A percentile compares a stretch with the other conserved stretches of the same genome.
Evolutionary conservation across 352 stramenopile genomes (phyloP).

Genomic region (Pythium periplocum): DNA sequence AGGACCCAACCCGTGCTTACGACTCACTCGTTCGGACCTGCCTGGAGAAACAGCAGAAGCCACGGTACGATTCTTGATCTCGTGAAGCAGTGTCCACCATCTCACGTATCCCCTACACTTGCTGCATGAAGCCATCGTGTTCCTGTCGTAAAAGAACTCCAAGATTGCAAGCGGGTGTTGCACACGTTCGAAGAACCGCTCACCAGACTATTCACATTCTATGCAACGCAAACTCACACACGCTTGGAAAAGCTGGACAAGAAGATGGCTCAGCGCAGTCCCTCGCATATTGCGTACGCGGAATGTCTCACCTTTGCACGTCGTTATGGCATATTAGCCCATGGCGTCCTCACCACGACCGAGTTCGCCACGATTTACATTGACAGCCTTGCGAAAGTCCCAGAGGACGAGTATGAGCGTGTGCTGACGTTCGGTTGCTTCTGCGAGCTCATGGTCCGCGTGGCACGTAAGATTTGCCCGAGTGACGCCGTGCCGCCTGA

Average conservation of each 20-base stretch:
- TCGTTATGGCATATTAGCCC: constrained; percentile 73
- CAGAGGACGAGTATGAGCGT: constrained; percentile 47
- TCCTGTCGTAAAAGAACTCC: constrained; percentile 39
- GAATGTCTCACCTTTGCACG: constrained; percentile 63
- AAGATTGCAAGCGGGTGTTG: constrained; percentile 64
- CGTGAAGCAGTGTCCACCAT: no score
- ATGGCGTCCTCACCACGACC: constrained; percentile 69
- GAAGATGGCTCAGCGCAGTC: constrained; percentile 40
- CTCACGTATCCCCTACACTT: no score
- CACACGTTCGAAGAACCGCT: constrained; percentile 57
- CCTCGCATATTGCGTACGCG: constrained; percentile 57
- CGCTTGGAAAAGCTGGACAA: constrained; percentile 67
- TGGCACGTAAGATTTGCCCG: constrained; percentile 41
- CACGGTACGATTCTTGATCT: constrained; percentile 19
- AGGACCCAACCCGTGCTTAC: constrained; percentile 42
- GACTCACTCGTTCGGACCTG: constrained; percentile 60
- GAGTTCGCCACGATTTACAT: constrained; percentile 75
- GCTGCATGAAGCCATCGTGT: no score
- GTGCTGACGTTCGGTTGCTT: constrained; percentile 62
- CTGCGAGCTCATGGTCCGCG: constrained; percentile 55
- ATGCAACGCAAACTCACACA: constrained; percentile 35
- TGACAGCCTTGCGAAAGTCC: constrained; percentile 57
- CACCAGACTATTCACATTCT: constrained; percentile 54
- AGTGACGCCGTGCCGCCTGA: constrained; percentile 30
- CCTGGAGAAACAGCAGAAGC: constrained; percentile 65